Evolutionary conservation across 2,329 filamentous ascomycete species (phyloP).

Genomic region (Stemphylium lycopersici): DNA sequence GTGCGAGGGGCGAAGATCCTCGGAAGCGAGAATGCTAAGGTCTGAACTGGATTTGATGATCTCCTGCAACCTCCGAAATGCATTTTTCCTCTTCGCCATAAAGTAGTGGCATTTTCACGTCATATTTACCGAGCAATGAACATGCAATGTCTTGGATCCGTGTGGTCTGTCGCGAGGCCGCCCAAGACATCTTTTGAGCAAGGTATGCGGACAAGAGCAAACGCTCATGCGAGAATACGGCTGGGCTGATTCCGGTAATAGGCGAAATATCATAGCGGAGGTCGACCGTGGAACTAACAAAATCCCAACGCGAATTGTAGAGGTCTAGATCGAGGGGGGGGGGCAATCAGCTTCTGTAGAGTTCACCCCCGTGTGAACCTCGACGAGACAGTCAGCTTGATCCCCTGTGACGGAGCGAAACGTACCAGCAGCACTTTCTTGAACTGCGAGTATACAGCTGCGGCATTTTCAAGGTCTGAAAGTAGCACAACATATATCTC

Average conservation of each 20-base stretch:
- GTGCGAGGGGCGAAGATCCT: too few species aligned
- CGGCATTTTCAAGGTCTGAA: not conserved
- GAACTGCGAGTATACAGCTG: not conserved
- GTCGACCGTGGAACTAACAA: not conserved
- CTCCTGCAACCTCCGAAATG: slow-evolving; percentile 1
- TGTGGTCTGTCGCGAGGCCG: not conserved
- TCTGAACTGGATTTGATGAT: slow-evolving; percentile 2
- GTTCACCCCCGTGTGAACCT: slow-evolving; percentile 4
- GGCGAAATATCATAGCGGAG: not conserved
- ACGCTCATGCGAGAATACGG: not conserved
- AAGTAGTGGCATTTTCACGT: not conserved
- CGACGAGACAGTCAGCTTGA: not conserved
- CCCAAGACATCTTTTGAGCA: slow-evolving; percentile 5
- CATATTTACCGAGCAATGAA: not conserved
- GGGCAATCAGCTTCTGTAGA: slow-evolving; percentile 2
- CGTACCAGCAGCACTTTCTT: not conserved
- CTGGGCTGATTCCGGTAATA: not conserved
- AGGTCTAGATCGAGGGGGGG: not conserved
- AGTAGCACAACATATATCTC: slow-evolving; percentile 16
- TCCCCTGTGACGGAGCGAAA: not conserved
- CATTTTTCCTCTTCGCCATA: not conserved
- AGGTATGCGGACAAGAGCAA: not conserved
- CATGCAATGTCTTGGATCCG: not conserved
- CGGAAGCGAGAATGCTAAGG: slow-evolving; percentile 2
- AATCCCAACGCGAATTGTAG: not conserved